Evolutionary conservation across 768 basidiomycete species (phyloP).

Genomic region (Tricholoma sp.): DNA sequence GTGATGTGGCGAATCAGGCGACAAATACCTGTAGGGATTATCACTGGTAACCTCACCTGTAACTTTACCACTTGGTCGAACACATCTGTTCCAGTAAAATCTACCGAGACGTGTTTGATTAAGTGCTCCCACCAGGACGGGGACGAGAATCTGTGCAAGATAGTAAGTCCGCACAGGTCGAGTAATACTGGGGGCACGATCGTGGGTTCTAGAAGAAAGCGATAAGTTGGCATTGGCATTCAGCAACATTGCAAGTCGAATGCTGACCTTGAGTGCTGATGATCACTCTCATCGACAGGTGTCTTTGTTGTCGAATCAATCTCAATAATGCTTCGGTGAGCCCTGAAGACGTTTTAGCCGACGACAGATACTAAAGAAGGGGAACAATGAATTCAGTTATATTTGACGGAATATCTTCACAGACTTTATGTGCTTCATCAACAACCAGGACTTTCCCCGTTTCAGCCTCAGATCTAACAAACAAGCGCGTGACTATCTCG

Average conservation of each 20-base stretch:
- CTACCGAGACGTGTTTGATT: slow-evolving; percentile 59
- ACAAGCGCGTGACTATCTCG: slow-evolving; percentile 61
- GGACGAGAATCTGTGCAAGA: slow-evolving; percentile 74
- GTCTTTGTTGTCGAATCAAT: slow-evolving; percentile 64
- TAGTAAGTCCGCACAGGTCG: slow-evolving; percentile 58
- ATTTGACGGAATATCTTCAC: slow-evolving; percentile 3
- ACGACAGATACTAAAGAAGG: slow-evolving; percentile 51
- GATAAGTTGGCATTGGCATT: background rate
- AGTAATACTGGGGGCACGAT: slow-evolving; percentile 64
- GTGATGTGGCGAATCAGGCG: background rate
- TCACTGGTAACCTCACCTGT: slow-evolving; percentile 36
- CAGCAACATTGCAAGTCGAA: background rate
- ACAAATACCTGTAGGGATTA: background rate
- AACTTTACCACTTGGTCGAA: slow-evolving; percentile 64
- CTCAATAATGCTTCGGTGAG: slow-evolving; percentile 54
- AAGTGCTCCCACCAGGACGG: slow-evolving; percentile 74
- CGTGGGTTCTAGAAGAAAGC: slow-evolving; percentile 51
- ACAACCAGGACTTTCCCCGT: slow-evolving; percentile 68
- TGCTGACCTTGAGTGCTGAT: slow-evolving; percentile 67
- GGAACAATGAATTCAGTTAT: slow-evolving; percentile 1
- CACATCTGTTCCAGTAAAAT: slow-evolving; percentile 51
- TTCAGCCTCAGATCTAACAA: slow-evolving; percentile 52
- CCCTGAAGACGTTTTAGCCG: slow-evolving; percentile 38
- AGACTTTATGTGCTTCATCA: slow-evolving; percentile 72
- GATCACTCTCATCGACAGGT: slow-evolving; percentile 65